A percentile compares a stretch with the other conserved stretches of the same genome.
phyloP scores from a whole-genome alignment of 768 basidiomycete species.

The Rhizopogon rudus region DNA sequence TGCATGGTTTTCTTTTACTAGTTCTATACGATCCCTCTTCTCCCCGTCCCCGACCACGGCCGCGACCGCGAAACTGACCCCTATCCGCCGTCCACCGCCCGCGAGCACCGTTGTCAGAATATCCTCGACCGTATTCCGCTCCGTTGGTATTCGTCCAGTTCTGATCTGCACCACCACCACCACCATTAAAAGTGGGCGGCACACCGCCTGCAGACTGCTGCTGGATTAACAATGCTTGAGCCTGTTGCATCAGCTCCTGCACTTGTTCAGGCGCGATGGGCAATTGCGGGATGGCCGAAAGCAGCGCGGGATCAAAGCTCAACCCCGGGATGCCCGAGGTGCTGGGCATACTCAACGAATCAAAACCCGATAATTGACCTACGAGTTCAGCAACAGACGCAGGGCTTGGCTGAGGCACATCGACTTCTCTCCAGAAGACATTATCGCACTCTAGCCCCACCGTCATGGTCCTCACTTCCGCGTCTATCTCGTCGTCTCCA shows the following conservation, averaged over 20 bases:
- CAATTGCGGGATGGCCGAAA: constrained; percentile 38
- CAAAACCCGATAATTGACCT: constrained; percentile 51
- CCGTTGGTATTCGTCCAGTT: constrained; percentile 38
- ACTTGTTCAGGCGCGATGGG: constrained; percentile 55
- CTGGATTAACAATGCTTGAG: constrained; percentile 24
- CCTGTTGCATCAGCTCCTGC: constrained; percentile 52
- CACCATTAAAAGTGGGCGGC: constrained; percentile 26
- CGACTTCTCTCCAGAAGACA: constrained; percentile 54
- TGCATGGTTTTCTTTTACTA: constrained; percentile 86
- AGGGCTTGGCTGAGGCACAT: constrained; percentile 20
- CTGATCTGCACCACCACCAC: constrained; percentile 29
- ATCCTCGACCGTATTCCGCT: constrained; percentile 44
- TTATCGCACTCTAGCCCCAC: constrained; percentile 63
- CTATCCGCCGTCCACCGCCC: constrained; percentile 42
- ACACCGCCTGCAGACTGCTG: constrained; percentile 15
- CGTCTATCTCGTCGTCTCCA: constrained; percentile 67
- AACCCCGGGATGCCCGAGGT: constrained; percentile 25
- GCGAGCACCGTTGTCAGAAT: constrained; percentile 39
- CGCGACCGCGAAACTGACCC: constrained; percentile 51
- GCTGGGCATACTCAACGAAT: constrained; percentile 33
- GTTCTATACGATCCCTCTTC: constrained; percentile 65
- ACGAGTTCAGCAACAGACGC: constrained; percentile 68
- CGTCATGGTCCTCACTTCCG: constrained; percentile 58
- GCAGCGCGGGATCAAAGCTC: constrained; percentile 38
- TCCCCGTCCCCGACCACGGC: constrained; percentile 52